Evolutionary conservation across 441 rosid genomes (phyloP).

Genomic region (Isatis lusitanica): DNA sequence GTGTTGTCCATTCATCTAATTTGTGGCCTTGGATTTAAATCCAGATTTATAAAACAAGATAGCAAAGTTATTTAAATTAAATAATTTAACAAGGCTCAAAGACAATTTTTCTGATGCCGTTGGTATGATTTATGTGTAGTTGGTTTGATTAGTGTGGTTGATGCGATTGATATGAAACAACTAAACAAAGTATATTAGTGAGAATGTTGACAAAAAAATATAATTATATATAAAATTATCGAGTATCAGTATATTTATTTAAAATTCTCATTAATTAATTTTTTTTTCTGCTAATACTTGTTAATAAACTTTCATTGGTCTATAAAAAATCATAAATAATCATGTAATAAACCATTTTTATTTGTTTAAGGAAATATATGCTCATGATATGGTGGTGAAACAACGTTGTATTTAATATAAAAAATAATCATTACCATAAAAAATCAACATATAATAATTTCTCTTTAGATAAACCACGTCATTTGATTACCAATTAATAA

Average conservation of each 20-base stretch:
- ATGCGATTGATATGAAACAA: not conserved
- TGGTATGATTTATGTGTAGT: not conserved
- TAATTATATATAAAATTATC: too few relatives aligned
- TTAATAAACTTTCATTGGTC: too few relatives aligned
- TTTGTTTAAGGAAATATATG: too few relatives aligned
- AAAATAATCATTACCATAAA: too few relatives aligned
- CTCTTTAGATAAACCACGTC: too few relatives aligned
- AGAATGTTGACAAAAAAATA: not conserved
- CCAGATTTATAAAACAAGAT: not conserved
- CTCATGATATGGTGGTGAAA: too few relatives aligned
- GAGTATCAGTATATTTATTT: not conserved
- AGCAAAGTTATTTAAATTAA: not conserved
- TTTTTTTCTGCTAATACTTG: too few relatives aligned
- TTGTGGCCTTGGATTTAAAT: not conserved
- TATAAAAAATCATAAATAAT: too few relatives aligned
- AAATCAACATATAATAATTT: too few relatives aligned
- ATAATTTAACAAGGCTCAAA: not conserved
- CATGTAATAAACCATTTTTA: too few relatives aligned
- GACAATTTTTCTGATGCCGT: not conserved
- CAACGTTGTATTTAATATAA: too few relatives aligned
- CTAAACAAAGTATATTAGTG: not conserved
- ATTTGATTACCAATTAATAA: too few relatives aligned
- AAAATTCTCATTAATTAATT: not conserved
- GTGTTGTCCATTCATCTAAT: conserved; percentile 24
- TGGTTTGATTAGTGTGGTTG: conserved; percentile 15